Percentiles rank a stretch among this genome's conserved stretches.
phyloP scores from a whole-genome alignment of 1,284 basidiomycete genomes.

The Cutaneotrichosporon sp. region DNA sequence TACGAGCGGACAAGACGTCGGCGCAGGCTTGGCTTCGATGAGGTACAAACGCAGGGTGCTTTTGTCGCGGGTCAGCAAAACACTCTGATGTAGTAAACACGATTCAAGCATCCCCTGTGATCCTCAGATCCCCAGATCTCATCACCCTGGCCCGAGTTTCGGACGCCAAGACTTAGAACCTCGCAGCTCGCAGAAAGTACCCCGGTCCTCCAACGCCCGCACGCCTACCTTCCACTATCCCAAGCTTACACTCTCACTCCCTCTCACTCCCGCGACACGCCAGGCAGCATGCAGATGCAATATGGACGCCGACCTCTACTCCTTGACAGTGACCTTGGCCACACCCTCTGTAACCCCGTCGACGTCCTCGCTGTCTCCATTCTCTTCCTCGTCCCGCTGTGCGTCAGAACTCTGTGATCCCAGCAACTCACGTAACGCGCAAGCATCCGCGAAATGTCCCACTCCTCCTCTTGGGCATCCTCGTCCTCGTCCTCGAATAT shows the following conservation, averaged over 20 bases:
- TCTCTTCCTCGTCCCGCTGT: slow-evolving; percentile 67
- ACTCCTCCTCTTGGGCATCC: slow-evolving; percentile 48
- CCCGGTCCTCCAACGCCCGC: background rate
- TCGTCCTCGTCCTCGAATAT: slow-evolving; percentile 87
- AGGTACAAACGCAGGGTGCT: background rate
- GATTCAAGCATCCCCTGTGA: background rate
- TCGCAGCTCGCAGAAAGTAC: background rate
- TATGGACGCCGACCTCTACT: background rate
- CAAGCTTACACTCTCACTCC: background rate
- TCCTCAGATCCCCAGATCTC: background rate
- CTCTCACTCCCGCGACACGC: background rate
- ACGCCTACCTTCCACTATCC: background rate
- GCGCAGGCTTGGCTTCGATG: background rate
- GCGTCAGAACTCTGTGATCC: background rate
- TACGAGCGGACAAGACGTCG: background rate
- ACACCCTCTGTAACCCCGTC: slow-evolving; percentile 54
- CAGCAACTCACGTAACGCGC: slow-evolving; percentile 38
- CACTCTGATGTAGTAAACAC: background rate
- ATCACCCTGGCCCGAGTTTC: background rate
- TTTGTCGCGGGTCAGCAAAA: background rate
- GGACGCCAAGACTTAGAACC: background rate
- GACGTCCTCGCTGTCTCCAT: slow-evolving; percentile 61
- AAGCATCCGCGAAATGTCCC: slow-evolving; percentile 52
- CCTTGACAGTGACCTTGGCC: background rate
- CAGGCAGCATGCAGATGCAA: slow-evolving; percentile 3